These are phyloP conservation scores for Erythrophleum ivorense DNA, from an alignment of 331 rosid genomes.

Conservation along the genomic window DNA sequence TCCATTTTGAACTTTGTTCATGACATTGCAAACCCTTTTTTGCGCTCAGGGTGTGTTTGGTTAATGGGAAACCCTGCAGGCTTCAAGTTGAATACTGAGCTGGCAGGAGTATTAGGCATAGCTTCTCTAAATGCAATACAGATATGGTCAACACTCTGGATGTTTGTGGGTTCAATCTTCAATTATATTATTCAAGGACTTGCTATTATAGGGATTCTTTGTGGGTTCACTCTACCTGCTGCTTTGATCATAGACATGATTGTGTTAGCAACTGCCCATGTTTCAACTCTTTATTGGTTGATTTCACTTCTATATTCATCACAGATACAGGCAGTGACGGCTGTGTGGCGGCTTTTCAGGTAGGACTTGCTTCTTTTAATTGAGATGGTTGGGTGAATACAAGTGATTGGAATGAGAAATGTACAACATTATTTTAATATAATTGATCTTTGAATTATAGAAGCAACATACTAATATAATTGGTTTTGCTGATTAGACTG, in stretches of 20 bases:
- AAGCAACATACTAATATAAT: background rate
- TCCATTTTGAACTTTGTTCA: slow-evolving; percentile 63
- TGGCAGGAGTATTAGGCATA: slow-evolving; percentile 86
- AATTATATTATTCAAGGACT: slow-evolving; percentile 68
- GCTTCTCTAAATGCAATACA: slow-evolving; percentile 86
- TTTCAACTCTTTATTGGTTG: slow-evolving; percentile 86
- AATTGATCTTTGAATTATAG: slow-evolving; percentile 16
- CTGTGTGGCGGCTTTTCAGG: slow-evolving; percentile 99
- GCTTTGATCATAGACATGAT: slow-evolving; percentile 78
- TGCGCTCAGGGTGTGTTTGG: slow-evolving; percentile 98
- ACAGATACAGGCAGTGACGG: slow-evolving; percentile 85
- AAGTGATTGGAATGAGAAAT: slow-evolving; percentile 32
- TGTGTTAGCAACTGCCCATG: slow-evolving; percentile 67
- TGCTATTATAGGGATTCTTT: slow-evolving; percentile 77
- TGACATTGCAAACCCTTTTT: slow-evolving; percentile 67
- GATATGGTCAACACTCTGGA: slow-evolving; percentile 94
- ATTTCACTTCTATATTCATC: slow-evolving; percentile 85
- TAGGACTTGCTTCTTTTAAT: slow-evolving; percentile 40
- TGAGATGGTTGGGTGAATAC: slow-evolving; percentile 32
- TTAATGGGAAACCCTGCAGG: slow-evolving; percentile 98
- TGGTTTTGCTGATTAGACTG: slow-evolving; percentile 24
- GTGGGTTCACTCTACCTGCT: slow-evolving; percentile 80
- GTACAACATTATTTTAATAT: slow-evolving; percentile 15
- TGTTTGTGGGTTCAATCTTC: slow-evolving; percentile 62
- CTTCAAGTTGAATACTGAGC: slow-evolving; percentile 89